Evolutionary conservation across 2,329 filamentous ascomycete species (phyloP).

Genomic region (Clonostachys rhizophaga): DNA sequence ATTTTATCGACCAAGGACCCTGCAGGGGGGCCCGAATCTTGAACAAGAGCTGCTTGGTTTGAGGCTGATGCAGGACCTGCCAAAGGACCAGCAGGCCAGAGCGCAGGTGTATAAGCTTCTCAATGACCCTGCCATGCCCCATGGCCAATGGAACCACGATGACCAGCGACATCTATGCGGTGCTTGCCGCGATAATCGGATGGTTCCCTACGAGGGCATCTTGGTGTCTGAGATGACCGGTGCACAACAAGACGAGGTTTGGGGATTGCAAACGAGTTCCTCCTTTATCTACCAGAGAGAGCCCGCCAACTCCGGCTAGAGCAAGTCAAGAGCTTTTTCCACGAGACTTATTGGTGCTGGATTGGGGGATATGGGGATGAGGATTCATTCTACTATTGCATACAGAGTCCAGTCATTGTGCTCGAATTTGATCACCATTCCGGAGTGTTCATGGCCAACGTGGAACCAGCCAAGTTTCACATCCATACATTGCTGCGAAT

Average conservation of each 20-base stretch:
- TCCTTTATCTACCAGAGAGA: slow-evolving; percentile 59
- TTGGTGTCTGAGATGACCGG: slow-evolving; percentile 40
- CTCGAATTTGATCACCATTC: slow-evolving; percentile 75
- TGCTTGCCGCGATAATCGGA: slow-evolving; percentile 72
- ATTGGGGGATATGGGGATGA: slow-evolving; percentile 63
- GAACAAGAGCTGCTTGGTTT: slow-evolving; percentile 56
- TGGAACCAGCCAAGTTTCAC: slow-evolving; percentile 68
- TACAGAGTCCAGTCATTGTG: slow-evolving; percentile 69
- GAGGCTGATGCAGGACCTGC: slow-evolving; percentile 63
- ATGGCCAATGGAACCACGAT: slow-evolving; percentile 72
- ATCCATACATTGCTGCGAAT: slow-evolving; percentile 69
- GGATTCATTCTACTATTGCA: slow-evolving; percentile 70
- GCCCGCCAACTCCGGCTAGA: slow-evolving; percentile 48
- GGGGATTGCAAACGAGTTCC: slow-evolving; percentile 57
- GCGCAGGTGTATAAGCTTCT: slow-evolving; percentile 57
- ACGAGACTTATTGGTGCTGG: slow-evolving; percentile 73
- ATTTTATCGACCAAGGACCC: slow-evolving; percentile 63
- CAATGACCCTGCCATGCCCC: slow-evolving; percentile 61
- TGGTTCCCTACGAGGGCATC: slow-evolving; percentile 71
- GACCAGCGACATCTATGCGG: slow-evolving; percentile 77
- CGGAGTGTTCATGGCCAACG: slow-evolving; percentile 70
- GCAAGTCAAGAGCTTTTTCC: slow-evolving; percentile 46
- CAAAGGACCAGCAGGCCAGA: slow-evolving; percentile 31
- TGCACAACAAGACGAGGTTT: slow-evolving; percentile 49
- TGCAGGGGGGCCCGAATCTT: slow-evolving; percentile 63